Evolutionary conservation across 768 basidiomycete genomes (phyloP).

Genomic region (Basidioascus undulatus): DNA sequence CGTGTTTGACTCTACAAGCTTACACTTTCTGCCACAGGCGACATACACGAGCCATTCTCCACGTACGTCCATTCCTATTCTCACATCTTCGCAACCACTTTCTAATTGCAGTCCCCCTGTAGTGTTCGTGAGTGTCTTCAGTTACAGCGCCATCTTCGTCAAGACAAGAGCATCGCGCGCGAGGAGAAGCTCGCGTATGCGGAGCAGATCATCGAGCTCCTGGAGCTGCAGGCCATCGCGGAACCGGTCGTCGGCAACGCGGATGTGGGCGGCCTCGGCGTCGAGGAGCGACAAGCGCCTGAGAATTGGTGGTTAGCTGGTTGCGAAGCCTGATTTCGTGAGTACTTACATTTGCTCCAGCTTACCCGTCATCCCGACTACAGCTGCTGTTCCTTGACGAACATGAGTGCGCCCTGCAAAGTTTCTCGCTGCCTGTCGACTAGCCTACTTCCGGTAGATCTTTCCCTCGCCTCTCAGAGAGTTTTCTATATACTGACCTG

Average conservation of each 20-base stretch:
- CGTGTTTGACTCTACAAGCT: not conserved
- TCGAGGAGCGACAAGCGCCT: slow-evolving; percentile 49
- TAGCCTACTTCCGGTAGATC: too few relatives aligned
- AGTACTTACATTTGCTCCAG: too few relatives aligned
- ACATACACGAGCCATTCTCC: slow-evolving; percentile 1
- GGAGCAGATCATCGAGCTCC: slow-evolving; percentile 50
- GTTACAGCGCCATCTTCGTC: slow-evolving; percentile 57
- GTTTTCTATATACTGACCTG: too few relatives aligned
- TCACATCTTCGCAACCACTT: too few relatives aligned
- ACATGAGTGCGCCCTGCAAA: too few relatives aligned
- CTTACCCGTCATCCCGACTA: too few relatives aligned
- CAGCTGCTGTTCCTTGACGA: too few relatives aligned
- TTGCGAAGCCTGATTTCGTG: too few relatives aligned
- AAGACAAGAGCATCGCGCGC: slow-evolving; percentile 36
- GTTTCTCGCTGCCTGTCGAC: too few relatives aligned
- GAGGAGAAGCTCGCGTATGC: slow-evolving; percentile 51
- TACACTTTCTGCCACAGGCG: not conserved
- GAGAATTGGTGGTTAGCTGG: slow-evolving; percentile 23
- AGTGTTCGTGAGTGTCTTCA: slow-evolving; percentile 59
- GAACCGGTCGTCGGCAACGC: slow-evolving; percentile 40
- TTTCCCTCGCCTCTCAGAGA: too few relatives aligned
- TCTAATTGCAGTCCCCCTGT: too few relatives aligned
- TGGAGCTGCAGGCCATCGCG: slow-evolving; percentile 54
- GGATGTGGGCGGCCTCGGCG: slow-evolving; percentile 28
- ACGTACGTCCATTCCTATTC: not conserved